phyloP scores from a whole-genome alignment of 1,284 basidiomycete species.

The Malassezia yamatoensis region DNA sequence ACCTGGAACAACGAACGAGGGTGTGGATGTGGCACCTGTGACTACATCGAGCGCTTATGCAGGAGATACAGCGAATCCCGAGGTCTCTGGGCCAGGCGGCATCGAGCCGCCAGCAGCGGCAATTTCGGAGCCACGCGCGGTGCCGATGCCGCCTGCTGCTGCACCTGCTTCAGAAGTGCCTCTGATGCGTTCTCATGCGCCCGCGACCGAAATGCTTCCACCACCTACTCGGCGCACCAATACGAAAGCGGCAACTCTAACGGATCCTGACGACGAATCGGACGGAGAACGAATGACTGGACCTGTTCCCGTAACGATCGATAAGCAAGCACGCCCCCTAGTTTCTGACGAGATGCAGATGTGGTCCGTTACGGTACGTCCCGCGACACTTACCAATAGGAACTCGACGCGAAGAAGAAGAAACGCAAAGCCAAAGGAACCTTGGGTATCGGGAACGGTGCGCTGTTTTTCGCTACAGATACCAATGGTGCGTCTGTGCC shows the following conservation, averaged over 20 bases:
- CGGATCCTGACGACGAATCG: slow-evolving; percentile 16
- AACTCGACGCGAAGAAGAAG: slow-evolving; percentile 25
- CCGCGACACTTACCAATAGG: slow-evolving; percentile 2
- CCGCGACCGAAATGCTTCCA: neutral
- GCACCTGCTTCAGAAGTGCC: neutral
- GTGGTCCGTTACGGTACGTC: slow-evolving; percentile 41
- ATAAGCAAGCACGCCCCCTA: slow-evolving; percentile 18
- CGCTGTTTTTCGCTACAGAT: slow-evolving; percentile 46
- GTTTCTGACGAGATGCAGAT: slow-evolving; percentile 43
- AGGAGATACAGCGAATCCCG: no score
- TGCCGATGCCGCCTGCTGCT: neutral
- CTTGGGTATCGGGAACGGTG: slow-evolving; percentile 43
- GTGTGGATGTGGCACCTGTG: neutral
- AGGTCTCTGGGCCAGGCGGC: neutral
- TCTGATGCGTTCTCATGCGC: neutral
- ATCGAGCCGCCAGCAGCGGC: neutral
- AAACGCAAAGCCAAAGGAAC: slow-evolving; percentile 46
- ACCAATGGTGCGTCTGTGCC: slow-evolving; percentile 45
- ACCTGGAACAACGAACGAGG: neutral
- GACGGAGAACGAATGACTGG: slow-evolving; percentile 21
- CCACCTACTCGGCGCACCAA: neutral
- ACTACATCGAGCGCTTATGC: no score
- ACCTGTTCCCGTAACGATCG: slow-evolving; percentile 22
- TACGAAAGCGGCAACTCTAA: neutral
- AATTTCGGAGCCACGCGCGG: neutral